A percentile compares a stretch with the other conserved stretches of the same genome.
Evolutionary conservation across 1,139 yeast genomes (phyloP).

Genomic region (Nakaseomyces kungkrabaensis): DNA sequence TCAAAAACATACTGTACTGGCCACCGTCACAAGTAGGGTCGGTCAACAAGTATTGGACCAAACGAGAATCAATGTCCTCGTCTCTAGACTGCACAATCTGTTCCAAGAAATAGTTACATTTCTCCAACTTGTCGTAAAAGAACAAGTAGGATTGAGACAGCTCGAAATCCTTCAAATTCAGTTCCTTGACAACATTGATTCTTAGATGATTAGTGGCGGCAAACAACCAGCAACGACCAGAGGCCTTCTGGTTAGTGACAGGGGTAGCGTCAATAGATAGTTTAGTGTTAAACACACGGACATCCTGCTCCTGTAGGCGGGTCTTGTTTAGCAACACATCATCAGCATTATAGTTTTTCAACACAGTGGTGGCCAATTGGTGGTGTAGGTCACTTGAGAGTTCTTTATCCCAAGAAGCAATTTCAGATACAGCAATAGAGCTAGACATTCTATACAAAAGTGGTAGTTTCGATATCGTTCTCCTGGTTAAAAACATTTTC

Average conservation of each 20-base stretch:
- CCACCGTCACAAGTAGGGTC: slow-evolving; percentile 77
- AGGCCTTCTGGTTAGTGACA: slow-evolving; percentile 57
- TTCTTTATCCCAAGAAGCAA: slow-evolving; percentile 29
- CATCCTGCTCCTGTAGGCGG: slow-evolving; percentile 16
- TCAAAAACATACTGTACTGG: slow-evolving; percentile 74
- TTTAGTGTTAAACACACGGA: slow-evolving; percentile 43
- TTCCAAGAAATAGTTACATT: slow-evolving; percentile 66
- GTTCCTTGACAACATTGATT: slow-evolving; percentile 48
- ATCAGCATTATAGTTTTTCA: slow-evolving; percentile 32
- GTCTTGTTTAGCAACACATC: slow-evolving; percentile 29
- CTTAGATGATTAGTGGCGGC: slow-evolving; percentile 71
- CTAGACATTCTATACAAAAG: slow-evolving; percentile 5
- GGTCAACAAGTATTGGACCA: slow-evolving; percentile 49
- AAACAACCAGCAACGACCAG: slow-evolving; percentile 84
- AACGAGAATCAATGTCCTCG: slow-evolving; percentile 56
- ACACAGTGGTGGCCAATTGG: slow-evolving; percentile 33
- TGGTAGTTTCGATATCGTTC: neutral
- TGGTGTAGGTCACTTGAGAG: slow-evolving; percentile 28
- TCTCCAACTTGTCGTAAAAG: slow-evolving; percentile 67
- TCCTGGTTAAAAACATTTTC: neutral
- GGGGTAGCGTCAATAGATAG: slow-evolving; percentile 62
- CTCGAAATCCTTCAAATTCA: slow-evolving; percentile 61
- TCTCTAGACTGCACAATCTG: slow-evolving; percentile 58
- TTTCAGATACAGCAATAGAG: slow-evolving; percentile 16
- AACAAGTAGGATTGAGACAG: slow-evolving; percentile 63